These are phyloP conservation scores for Camellia sinensis DNA, from an alignment of 148 eudicot species.

Conservation along the genomic window DNA sequence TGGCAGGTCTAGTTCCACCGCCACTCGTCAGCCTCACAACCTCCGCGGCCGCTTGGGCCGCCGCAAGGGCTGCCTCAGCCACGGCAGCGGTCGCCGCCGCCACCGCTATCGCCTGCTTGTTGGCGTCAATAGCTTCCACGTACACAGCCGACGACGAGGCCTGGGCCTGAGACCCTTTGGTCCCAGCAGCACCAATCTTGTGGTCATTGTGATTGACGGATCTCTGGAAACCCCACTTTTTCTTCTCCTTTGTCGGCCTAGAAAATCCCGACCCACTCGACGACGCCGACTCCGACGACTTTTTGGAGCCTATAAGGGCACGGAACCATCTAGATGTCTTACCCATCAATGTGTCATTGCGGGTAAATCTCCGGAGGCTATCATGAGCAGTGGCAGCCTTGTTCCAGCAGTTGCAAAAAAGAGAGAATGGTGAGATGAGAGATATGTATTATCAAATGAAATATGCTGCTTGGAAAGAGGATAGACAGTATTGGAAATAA, in stretches of 20 bases:
- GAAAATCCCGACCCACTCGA: not conserved
- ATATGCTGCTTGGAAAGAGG: no score
- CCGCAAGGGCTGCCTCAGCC: slow-evolving; percentile 88
- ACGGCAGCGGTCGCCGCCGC: slow-evolving; percentile 92
- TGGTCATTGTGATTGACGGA: slow-evolving; percentile 1
- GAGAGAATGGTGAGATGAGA: not conserved
- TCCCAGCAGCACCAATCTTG: not conserved
- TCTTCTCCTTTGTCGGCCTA: slow-evolving; percentile 13
- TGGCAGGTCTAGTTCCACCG: slow-evolving; percentile 17
- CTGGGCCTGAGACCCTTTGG: not conserved
- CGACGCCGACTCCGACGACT: slow-evolving; percentile 10
- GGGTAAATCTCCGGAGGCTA: not conserved
- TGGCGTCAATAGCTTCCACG: slow-evolving; percentile 40
- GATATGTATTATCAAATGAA: not conserved
- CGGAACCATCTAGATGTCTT: slow-evolving; percentile 34
- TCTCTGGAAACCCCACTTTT: slow-evolving; percentile 14
- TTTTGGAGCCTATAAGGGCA: slow-evolving; percentile 23
- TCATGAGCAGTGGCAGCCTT: not conserved
- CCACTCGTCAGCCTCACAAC: slow-evolving; percentile 73
- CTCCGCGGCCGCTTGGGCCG: slow-evolving; percentile 92
- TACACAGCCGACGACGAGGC: slow-evolving; percentile 10
- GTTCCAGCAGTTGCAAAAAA: not conserved
- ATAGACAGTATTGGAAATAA: no score
- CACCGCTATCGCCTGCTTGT: slow-evolving; percentile 86
- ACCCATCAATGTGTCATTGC: slow-evolving; percentile 31